These are phyloP conservation scores for Avena sativa DNA, from an alignment of 176 grass and related monocot species.

Conservation along the genomic window DNA sequence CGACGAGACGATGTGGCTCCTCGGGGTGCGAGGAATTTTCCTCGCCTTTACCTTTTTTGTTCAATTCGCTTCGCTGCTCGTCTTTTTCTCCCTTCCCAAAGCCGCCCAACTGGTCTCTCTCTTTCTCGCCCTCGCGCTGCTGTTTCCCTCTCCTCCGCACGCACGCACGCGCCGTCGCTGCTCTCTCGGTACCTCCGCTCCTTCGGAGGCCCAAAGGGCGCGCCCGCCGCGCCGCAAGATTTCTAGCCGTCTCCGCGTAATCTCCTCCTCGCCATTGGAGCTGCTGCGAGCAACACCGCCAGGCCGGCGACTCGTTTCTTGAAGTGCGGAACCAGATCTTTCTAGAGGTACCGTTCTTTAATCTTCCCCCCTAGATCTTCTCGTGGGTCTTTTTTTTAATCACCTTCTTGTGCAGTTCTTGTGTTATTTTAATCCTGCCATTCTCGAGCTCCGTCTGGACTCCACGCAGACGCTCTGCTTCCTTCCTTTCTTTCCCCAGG, in stretches of 20 bases:
- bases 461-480: background rate
- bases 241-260: background rate
- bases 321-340: constrained; percentile 1
- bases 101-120: background rate
- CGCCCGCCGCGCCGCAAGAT: background rate
- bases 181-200: background rate
- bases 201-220: constrained; percentile 43
- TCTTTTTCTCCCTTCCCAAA: background rate
- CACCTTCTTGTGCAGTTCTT: background rate
- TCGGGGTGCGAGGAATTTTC: constrained; percentile 52
- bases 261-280: constrained; percentile 31
- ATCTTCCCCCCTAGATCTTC: background rate
- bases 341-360: background rate
- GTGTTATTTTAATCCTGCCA: background rate
- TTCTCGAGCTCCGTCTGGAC: background rate
- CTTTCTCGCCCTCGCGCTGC: background rate
- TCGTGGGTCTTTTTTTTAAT: background rate
- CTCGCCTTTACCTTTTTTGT: background rate
- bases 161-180: background rate
- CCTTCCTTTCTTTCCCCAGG: background rate
- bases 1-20: constrained; percentile 42
- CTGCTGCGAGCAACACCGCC: background rate
- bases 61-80: background rate
- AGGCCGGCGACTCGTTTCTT: background rate
- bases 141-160: constrained; percentile 38